Base-by-base conservation (phyloP, 257 asterid species). In the Craterostigma plantagineum region DNA sequence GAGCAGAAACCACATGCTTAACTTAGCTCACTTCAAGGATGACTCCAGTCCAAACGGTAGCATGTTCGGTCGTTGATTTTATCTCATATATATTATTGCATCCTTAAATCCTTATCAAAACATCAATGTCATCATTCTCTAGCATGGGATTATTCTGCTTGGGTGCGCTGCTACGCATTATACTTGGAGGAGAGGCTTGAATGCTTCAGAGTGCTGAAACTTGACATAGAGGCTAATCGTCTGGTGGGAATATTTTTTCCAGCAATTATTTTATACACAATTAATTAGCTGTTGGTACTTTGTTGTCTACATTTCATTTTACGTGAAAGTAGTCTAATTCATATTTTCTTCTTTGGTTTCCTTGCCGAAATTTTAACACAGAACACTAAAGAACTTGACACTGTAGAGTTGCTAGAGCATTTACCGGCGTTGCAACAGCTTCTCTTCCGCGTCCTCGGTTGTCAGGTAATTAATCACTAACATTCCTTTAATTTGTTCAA, bases 71-170 rank as follows among this genome's bases (percentile, higher is more conserved):
- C 13, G 36, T 60, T 59, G 42, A 46, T 46, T 43, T 41, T 15
- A n/a, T 34, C 40, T 14, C 10, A 10, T 48, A 47, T 14, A 11
- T 42, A 61, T 30, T 35, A 39, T 46, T 15, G 17, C 16, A 43
- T 7, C 35, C 53, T 34, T 23, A 50, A 43, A 16, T 7, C 47
- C 46, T 42, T 18, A 9, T 38, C 46, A 51, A 53, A 47, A 55
- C 27, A 48, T 59, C 16, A 40, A 13, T 42, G 46, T 53, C 47
- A 18, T 43, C 65, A 40, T 50, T 30, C 49, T 59, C 41, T 75
- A 90, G 99, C 99, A 30, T 90, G 99, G 99, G 96, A 83, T 56
- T 90, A 71, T 71, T 90, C 99, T 49, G 84, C 85, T 51, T 90
- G 95, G 99, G 84, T 83, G 42, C 94, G 99, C 51, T 49, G 78